phyloP scores from a whole-genome alignment of 2,329 filamentous ascomycete genomes.

The Diaporthe sp. region DNA sequence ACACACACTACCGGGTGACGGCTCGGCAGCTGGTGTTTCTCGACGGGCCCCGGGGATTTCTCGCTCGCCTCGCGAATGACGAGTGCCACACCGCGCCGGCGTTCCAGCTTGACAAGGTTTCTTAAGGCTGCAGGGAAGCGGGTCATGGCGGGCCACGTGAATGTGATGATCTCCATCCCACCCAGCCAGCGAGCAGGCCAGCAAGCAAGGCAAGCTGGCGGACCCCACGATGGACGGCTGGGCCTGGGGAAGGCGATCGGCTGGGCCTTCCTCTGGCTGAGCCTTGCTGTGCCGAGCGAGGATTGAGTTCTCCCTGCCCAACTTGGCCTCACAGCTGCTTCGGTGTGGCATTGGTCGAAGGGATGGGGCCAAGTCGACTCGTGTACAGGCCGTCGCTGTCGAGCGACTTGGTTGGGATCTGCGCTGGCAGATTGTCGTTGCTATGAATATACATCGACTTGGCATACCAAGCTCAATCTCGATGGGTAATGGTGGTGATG shows the following conservation, averaged over 20 bases:
- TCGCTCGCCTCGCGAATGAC: slow-evolving; percentile 9
- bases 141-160: slow-evolving; percentile 20
- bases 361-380: slow-evolving; percentile 21
- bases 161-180: slow-evolving; percentile 11
- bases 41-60: not conserved
- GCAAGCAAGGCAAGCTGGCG: not conserved
- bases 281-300: slow-evolving; percentile 28
- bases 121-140: slow-evolving; percentile 28
- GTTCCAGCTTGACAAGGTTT: slow-evolving; percentile 32
- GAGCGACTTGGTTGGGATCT: slow-evolving; percentile 9
- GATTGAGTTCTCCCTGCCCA: slow-evolving; percentile 31
- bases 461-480: slow-evolving; percentile 31
- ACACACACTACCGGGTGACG: not conserved
- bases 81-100: slow-evolving; percentile 25
- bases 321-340: slow-evolving; percentile 25
- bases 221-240: not conserved
- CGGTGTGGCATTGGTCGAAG: slow-evolving; percentile 19
- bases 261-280: slow-evolving; percentile 12
- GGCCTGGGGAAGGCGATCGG: not conserved
- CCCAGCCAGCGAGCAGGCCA: not conserved
- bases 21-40: slow-evolving; percentile 20
- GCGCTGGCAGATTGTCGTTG: slow-evolving; percentile 28
- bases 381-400: slow-evolving; percentile 14
- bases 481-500: slow-evolving; percentile 1
- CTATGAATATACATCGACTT: slow-evolving; percentile 25